phyloP scores from a whole-genome alignment of 345 rosid species.

The Durio zibethinus region DNA sequence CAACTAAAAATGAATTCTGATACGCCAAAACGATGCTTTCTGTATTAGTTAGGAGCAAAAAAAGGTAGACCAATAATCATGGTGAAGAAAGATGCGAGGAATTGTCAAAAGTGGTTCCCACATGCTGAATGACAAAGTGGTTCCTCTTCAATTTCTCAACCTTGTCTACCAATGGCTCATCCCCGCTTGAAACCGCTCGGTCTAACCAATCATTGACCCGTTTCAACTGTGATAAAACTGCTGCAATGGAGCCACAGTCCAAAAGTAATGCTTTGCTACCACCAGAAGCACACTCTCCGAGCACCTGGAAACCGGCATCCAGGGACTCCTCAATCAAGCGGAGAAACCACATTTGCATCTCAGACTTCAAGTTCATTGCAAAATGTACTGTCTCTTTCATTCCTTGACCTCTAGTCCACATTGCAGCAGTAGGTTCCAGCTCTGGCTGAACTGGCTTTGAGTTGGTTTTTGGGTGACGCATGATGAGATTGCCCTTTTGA shows the following conservation, averaged over 20 bases:
- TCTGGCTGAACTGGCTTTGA: conserved; percentile 17
- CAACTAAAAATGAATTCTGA: neutral
- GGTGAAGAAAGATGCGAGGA: conserved; percentile 26
- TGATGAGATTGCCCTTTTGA: conserved; percentile 39
- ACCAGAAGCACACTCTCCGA: conserved; percentile 30
- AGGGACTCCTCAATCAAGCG: conserved; percentile 76
- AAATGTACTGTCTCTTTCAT: conserved; percentile 49
- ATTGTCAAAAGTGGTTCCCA: conserved; percentile 80
- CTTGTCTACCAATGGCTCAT: conserved; percentile 40
- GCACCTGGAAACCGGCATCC: conserved; percentile 60
- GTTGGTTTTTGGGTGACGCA: conserved; percentile 25
- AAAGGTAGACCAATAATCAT: conserved; percentile 19
- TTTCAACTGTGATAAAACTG: conserved; percentile 78
- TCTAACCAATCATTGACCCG: conserved; percentile 87
- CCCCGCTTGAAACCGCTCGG: conserved; percentile 29
- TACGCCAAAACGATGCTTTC: neutral
- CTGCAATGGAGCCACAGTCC: conserved; percentile 59
- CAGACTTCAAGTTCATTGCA: conserved; percentile 52
- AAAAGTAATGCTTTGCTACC: conserved; percentile 44
- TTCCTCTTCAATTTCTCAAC: conserved; percentile 71
- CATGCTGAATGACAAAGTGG: conserved; percentile 84
- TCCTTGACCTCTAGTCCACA: conserved; percentile 60
- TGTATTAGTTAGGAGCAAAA: too few species aligned
- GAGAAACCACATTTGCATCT: conserved; percentile 86
- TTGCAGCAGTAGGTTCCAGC: conserved; percentile 25